Percentiles rank a stretch among this genome's conserved stretches.
Evolutionary conservation across 306 rosid species (phyloP).

Genomic region (Styphnolobium japonicum): DNA sequence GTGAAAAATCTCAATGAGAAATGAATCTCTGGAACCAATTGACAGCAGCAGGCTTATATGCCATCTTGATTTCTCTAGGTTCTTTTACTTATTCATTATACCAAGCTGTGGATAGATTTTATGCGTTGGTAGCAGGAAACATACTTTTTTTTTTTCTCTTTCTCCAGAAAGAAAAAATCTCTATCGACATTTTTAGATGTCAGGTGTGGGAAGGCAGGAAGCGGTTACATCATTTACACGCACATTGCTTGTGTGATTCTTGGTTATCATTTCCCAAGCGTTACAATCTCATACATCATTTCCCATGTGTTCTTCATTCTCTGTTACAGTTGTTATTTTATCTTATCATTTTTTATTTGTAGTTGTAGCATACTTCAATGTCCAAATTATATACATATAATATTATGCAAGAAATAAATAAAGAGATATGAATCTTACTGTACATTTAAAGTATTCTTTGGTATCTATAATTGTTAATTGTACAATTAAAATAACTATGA

Average conservation of each 20-base stretch:
- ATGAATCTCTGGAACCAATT: too few species aligned
- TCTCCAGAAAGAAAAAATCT: not conserved
- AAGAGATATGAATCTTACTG: slow-evolving; percentile 12
- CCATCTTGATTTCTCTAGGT: too few species aligned
- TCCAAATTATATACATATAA: not conserved
- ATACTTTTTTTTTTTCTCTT: too few species aligned
- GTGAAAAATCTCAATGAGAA: too few species aligned
- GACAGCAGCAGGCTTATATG: too few species aligned
- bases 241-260: too few species aligned
- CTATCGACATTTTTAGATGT: not conserved
- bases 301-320: not conserved
- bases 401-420: not conserved
- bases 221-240: too few species aligned
- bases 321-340: not conserved
- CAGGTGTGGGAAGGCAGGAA: too few species aligned
- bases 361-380: not conserved
- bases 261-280: not conserved
- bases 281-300: not conserved
- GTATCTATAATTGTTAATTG: not conserved
- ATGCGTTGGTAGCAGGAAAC: too few species aligned
- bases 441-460: slow-evolving; percentile 3
- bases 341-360: not conserved
- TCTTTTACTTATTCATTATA: too few species aligned
- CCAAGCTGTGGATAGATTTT: too few species aligned
- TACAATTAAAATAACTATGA: not conserved